Conservation (phyloP, 2,329 filamentous ascomycete genomes). For the Bipolaris zeicola region DNA sequence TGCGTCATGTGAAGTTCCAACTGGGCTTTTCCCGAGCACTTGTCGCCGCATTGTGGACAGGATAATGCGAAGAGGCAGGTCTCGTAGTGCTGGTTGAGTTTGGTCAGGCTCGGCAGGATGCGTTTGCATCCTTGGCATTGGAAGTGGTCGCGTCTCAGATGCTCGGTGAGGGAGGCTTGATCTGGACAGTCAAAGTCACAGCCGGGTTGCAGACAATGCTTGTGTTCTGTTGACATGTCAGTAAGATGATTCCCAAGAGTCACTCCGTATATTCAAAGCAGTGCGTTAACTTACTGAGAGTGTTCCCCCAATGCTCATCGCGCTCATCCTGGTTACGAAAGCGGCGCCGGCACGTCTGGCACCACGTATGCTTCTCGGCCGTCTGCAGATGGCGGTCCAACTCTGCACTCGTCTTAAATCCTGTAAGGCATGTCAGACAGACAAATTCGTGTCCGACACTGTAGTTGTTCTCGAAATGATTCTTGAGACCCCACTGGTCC, state of each 20-base stretch:
- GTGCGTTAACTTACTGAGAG: conserved; percentile 26
- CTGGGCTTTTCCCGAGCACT: conserved; percentile 26
- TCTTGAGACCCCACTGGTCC: conserved; percentile 38
- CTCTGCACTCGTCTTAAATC: conserved; percentile 27
- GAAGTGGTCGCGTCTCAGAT: conserved; percentile 38
- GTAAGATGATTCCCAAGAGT: not conserved
- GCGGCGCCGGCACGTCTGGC: conserved; percentile 31
- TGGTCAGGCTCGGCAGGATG: conserved; percentile 37
- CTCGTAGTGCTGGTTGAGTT: conserved; percentile 33
- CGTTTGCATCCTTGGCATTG: conserved; percentile 38
- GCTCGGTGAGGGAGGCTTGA: conserved; percentile 24
- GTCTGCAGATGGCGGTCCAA: conserved; percentile 34
- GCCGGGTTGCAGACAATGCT: conserved; percentile 40
- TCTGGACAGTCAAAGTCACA: conserved; percentile 40
- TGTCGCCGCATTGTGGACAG: conserved; percentile 27
- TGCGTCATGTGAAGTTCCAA: conserved; percentile 27
- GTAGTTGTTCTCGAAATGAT: conserved; percentile 44
- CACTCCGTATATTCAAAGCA: not conserved
- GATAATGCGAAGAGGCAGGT: conserved; percentile 24
- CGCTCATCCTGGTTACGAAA: conserved; percentile 41
- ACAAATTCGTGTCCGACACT: conserved; percentile 34
- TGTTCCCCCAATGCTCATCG: conserved; percentile 41
- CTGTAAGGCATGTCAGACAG: conserved; percentile 38
- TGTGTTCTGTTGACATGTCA: conserved; percentile 27
- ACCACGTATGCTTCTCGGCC: conserved; percentile 38